These are phyloP conservation scores for Saturnispora zaruensis DNA, from an alignment of 805 yeast genomes.

Conservation along the genomic window DNA sequence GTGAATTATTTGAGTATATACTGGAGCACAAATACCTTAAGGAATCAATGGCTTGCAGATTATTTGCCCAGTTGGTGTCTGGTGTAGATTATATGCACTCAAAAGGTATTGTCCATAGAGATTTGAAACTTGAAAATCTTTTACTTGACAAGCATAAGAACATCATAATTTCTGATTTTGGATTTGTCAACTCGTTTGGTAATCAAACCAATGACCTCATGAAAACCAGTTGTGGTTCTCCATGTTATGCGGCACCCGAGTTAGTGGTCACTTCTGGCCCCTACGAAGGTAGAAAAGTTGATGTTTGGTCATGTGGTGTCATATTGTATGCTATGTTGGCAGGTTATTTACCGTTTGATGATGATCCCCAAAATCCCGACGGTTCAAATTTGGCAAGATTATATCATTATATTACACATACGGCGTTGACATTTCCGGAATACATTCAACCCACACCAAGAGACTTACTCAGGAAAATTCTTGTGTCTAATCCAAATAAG, in stretches of 20 bases:
- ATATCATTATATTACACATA: conserved; percentile 83
- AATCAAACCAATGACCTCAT: conserved; percentile 56
- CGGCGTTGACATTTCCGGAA: conserved; percentile 93
- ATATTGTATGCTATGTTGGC: conserved; percentile 94
- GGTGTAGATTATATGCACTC: conserved; percentile 89
- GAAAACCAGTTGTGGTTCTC: conserved; percentile 95
- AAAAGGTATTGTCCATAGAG: conserved; percentile 73
- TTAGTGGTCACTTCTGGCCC: conserved; percentile 79
- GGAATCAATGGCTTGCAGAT: conserved; percentile 74
- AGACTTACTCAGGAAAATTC: conserved; percentile 75
- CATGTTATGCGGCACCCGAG: conserved; percentile 98
- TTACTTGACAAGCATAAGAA: conserved; percentile 79
- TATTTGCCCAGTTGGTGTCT: conserved; percentile 87
- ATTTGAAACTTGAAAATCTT: conserved; percentile 65
- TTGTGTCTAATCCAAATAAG: conserved; percentile 75
- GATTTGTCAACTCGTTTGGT: conserved; percentile 83
- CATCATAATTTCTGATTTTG: conserved; percentile 83
- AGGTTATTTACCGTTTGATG: conserved; percentile 95
- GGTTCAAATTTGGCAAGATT: conserved; percentile 88
- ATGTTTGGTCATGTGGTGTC: conserved; percentile 96
- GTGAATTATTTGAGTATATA: conserved; percentile 91
- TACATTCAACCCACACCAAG: conserved; percentile 85
- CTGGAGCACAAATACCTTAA: conserved; percentile 78
- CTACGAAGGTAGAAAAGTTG: conserved; percentile 88
- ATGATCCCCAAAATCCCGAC: conserved; percentile 93